Evolutionary conservation across 2,329 filamentous ascomycete genomes (phyloP), one percentile per base, ranked within the genome.

Genomic region (Cytospora paraplurivora): DNA sequence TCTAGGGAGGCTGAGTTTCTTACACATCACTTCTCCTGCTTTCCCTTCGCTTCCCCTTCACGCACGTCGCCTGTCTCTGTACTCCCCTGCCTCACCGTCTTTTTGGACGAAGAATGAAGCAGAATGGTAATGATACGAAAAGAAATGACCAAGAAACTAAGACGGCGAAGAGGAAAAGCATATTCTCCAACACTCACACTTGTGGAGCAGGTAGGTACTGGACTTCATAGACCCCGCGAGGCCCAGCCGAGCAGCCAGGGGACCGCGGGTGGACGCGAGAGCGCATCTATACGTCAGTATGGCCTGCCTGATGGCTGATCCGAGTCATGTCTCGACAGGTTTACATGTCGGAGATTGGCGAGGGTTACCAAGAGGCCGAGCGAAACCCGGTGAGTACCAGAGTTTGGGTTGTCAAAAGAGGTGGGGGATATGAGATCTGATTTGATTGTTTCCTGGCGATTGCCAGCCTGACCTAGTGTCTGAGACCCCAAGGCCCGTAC

Each of bases 321-420:
- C 35, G 62, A 64, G 62, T 64, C 62, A 61, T 64, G 62, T 62
- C 59, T 53, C 49, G 41, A 53, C 59, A 55, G 41, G 34, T 41
- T 55, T 58, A 35, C 32, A 7, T 19, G 7, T 3, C 52, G 37
- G 52, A 56, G 17, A 32, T 56, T 54, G 32, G 44, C 34, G 49
- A 27, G 50, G 47, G 19, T 15, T n/a, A 53, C 37, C 34, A 35
- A 55, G 54, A 32, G 27, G 41, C 21, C 38, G 35, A 44, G 17
- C 33, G 32, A 35, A 54, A 37, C 15, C 17, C 44, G 47, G n/a
- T 12, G 51, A 41, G 50, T 21, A 54, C 17, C 44, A 50, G n/a
- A 7, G 51, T 33, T 37, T 21, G 47, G 47, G 47, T 27, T 33
- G 27, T 41, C 17, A 21, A 56, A 56, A 41, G 55, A 53, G 27